Evolutionary conservation across 2,329 filamentous ascomycete genomes (phyloP).

Genomic region (Xylaria polymorpha): DNA sequence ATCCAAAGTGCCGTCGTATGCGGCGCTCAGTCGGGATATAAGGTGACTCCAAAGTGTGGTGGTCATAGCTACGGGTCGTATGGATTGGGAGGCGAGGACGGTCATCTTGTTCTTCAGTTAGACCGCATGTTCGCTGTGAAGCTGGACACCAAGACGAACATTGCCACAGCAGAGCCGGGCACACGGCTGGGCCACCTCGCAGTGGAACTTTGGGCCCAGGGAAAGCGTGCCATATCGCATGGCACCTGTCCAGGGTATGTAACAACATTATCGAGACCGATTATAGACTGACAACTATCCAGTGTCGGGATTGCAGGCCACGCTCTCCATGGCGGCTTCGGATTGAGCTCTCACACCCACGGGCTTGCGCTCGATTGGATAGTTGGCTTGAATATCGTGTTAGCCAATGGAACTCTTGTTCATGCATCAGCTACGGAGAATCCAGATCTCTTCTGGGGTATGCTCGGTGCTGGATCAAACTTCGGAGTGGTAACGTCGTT

Average conservation of each 20-base stretch:
- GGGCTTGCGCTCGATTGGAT: constrained; percentile 61
- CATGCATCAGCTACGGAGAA: constrained; percentile 49
- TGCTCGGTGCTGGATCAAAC: constrained; percentile 51
- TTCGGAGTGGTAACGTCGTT: constrained; percentile 50
- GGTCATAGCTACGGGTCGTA: constrained; percentile 63
- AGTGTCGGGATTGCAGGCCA: constrained; percentile 54
- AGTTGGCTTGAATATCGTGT: constrained; percentile 48
- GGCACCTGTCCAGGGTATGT: constrained; percentile 55
- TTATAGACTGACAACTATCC: constrained; percentile 30
- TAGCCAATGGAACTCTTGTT: constrained; percentile 49
- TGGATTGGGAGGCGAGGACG: constrained; percentile 59
- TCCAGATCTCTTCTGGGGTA: constrained; percentile 51
- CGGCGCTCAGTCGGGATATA: constrained; percentile 54
- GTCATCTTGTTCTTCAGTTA: constrained; percentile 59
- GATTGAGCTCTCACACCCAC: constrained; percentile 56
- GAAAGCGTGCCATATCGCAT: constrained; percentile 52
- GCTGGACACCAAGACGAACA: constrained; percentile 53
- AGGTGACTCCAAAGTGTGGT: constrained; percentile 59
- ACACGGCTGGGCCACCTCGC: constrained; percentile 57
- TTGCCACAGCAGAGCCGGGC: constrained; percentile 58
- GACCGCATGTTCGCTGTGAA: constrained; percentile 57
- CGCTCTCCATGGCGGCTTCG: constrained; percentile 53
- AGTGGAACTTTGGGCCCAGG: constrained; percentile 49
- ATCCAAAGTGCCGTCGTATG: constrained; percentile 59
- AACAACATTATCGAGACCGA: not conserved